Conservation (phyloP, 108 stramenopile species). For the Nitzschia sp. region DNA sequence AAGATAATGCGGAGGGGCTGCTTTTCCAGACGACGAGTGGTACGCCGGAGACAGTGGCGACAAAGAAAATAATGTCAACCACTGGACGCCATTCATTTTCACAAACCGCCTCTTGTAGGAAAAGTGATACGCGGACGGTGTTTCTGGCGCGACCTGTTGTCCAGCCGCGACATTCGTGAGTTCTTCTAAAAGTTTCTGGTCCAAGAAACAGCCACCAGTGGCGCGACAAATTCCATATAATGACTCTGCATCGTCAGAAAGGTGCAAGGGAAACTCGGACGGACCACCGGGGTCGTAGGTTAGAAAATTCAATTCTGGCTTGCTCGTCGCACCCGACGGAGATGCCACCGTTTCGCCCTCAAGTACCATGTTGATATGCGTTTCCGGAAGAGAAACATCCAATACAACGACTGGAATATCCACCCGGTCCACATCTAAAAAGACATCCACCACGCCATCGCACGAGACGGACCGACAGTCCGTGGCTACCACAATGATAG, state of each 20-base stretch:
- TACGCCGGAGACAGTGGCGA: slow-evolving; percentile 63
- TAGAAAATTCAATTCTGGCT: slow-evolving; percentile 38
- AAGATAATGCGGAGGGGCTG: slow-evolving; percentile 41
- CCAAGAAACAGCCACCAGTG: slow-evolving; percentile 71
- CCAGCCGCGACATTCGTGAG: slow-evolving; percentile 48
- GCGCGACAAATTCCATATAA: slow-evolving; percentile 51
- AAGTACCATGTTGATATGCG: slow-evolving; percentile 13
- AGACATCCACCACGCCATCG: slow-evolving; percentile 59
- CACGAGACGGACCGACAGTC: slow-evolving; percentile 73
- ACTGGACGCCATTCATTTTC: slow-evolving; percentile 78
- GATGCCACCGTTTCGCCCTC: not conserved
- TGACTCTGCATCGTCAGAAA: slow-evolving; percentile 67
- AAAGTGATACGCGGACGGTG: slow-evolving; percentile 23
- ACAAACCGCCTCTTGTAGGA: slow-evolving; percentile 57
- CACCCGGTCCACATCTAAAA: slow-evolving; percentile 50
- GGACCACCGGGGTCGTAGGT: slow-evolving; percentile 44
- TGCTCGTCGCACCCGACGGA: not conserved
- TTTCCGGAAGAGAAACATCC: slow-evolving; percentile 53
- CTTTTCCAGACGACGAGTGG: slow-evolving; percentile 30
- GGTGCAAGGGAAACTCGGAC: slow-evolving; percentile 51
- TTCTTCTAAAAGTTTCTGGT: slow-evolving; percentile 49
- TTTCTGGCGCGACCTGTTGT: slow-evolving; percentile 15
- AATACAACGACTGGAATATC: slow-evolving; percentile 73
- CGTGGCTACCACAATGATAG: slow-evolving; percentile 66
- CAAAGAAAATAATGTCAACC: slow-evolving; percentile 66